Percentiles rank a stretch among this genome's conserved stretches.
Evolutionary conservation across 495 filamentous ascomycete species (phyloP).

Genomic region (Talaromyces trachyspermus): DNA sequence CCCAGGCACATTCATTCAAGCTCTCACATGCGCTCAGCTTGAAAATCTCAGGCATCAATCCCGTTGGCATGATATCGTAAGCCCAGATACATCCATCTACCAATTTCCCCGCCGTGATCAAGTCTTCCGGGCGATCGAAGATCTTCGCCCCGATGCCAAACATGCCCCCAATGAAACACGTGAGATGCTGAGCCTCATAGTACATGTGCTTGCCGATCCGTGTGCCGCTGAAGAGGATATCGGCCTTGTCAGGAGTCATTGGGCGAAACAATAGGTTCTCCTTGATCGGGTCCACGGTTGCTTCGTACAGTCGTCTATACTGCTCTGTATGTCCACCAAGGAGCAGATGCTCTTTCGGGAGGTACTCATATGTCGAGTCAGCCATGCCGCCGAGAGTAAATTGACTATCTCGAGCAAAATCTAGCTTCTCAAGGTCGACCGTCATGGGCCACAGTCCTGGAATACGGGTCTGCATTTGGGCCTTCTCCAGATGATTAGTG

Average conservation of each 20-base stretch:
- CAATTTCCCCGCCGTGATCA: slow-evolving; percentile 47
- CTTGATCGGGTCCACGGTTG: slow-evolving; percentile 60
- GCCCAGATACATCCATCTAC: slow-evolving; percentile 55
- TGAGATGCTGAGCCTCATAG: slow-evolving; percentile 47
- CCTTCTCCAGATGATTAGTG: slow-evolving; percentile 67
- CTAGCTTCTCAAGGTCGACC: slow-evolving; percentile 53
- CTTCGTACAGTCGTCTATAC: slow-evolving; percentile 73
- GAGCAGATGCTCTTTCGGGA: slow-evolving; percentile 75
- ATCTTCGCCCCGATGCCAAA: slow-evolving; percentile 53
- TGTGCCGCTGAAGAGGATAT: slow-evolving; percentile 70
- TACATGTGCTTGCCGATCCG: slow-evolving; percentile 22
- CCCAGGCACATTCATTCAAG: slow-evolving; percentile 44
- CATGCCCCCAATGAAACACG: slow-evolving; percentile 56
- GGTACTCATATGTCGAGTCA: slow-evolving; percentile 93
- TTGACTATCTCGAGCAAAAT: slow-evolving; percentile 38
- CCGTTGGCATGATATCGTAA: slow-evolving; percentile 48
- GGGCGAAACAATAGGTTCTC: slow-evolving; percentile 73
- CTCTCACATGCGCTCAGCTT: slow-evolving; percentile 43
- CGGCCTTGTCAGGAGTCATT: slow-evolving; percentile 65
- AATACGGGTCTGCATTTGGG: slow-evolving; percentile 59
- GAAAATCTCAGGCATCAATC: slow-evolving; percentile 56
- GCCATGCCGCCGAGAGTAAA: slow-evolving; percentile 83
- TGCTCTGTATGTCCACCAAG: slow-evolving; percentile 72
- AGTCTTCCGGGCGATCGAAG: slow-evolving; percentile 46
- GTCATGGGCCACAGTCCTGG: slow-evolving; percentile 79